Conservation (phyloP, 331 rosid genomes). For the Phaseolus coccineus region DNA sequence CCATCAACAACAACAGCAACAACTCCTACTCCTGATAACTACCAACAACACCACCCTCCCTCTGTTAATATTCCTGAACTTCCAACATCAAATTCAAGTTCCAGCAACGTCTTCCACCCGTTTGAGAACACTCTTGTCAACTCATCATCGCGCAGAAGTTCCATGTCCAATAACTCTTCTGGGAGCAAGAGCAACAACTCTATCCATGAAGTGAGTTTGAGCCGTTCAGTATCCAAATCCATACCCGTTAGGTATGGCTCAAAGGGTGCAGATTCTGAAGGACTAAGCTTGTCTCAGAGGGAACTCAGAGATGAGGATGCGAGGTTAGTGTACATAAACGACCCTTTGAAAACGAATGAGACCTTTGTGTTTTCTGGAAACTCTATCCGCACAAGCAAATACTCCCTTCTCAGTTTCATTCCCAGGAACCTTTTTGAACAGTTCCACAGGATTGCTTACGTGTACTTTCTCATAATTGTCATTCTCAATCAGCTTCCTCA, state of each 20-base stretch:
- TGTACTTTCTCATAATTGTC: slow-evolving; percentile 86
- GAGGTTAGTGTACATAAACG: slow-evolving; percentile 66
- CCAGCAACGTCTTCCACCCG: slow-evolving; percentile 47
- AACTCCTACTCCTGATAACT: slow-evolving; percentile 42
- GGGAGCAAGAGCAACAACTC: slow-evolving; percentile 56
- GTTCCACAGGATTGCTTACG: slow-evolving; percentile 92
- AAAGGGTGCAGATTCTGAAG: slow-evolving; percentile 75
- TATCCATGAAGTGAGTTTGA: slow-evolving; percentile 56
- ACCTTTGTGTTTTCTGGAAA: slow-evolving; percentile 63
- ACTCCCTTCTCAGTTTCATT: slow-evolving; percentile 73
- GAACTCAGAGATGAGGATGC: slow-evolving; percentile 85
- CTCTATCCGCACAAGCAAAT: slow-evolving; percentile 69
- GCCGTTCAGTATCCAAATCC: slow-evolving; percentile 47
- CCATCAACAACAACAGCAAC: slow-evolving; percentile 62
- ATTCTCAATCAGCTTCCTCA: slow-evolving; percentile 96
- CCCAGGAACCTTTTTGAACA: slow-evolving; percentile 94
- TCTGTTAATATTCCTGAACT: slow-evolving; percentile 39
- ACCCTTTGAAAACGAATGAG: slow-evolving; percentile 73
- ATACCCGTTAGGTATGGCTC: slow-evolving; percentile 73
- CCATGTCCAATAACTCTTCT: slow-evolving; percentile 68
- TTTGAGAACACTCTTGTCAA: slow-evolving; percentile 37
- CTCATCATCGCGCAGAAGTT: slow-evolving; percentile 60
- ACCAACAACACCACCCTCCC: slow-evolving; percentile 37
- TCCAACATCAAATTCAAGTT: slow-evolving; percentile 49
- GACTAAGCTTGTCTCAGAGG: slow-evolving; percentile 73